Conservation (phyloP, 2,329 filamentous ascomycete genomes). For the Mycogone perniciosa region DNA sequence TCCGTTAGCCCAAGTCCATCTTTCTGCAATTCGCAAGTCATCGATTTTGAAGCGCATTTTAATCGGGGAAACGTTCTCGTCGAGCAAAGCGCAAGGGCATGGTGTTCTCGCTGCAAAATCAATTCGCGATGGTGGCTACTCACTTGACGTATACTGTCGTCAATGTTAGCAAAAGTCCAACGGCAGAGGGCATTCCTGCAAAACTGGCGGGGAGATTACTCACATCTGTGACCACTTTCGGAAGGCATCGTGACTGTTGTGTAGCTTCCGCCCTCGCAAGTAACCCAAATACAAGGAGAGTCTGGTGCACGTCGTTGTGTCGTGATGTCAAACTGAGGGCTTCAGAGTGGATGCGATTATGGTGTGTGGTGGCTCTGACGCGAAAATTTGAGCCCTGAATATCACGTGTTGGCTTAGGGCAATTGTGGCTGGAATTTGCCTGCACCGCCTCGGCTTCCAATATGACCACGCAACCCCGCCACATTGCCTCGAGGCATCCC, state of each 20-base stretch:
- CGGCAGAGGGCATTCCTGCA: not conserved
- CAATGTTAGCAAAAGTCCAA: conserved; percentile 30
- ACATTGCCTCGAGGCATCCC: not conserved
- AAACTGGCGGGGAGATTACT: conserved; percentile 37
- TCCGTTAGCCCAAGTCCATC: conserved; percentile 25
- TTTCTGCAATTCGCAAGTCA: conserved; percentile 9
- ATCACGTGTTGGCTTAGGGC: conserved; percentile 33
- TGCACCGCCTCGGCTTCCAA: conserved; percentile 7
- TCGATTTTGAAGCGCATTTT: not conserved
- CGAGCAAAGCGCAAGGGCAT: not conserved
- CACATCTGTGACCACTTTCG: conserved; percentile 82
- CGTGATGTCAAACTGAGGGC: conserved; percentile 30
- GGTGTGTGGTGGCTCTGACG: conserved; percentile 29
- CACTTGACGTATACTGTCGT: conserved; percentile 78
- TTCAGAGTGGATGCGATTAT: conserved; percentile 30
- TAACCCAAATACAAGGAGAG: conserved; percentile 38
- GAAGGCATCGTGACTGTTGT: conserved; percentile 72
- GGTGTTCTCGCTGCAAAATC: not conserved
- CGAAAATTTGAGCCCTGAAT: conserved; percentile 30
- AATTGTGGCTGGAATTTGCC: conserved; percentile 8
- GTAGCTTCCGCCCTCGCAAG: conserved; percentile 41
- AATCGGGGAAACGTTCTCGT: not conserved
- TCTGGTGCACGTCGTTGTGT: conserved; percentile 39
- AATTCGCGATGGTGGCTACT: conserved; percentile 38
- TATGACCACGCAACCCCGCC: not conserved